phyloP scores from a whole-genome alignment of 352 stramenopile species.

The Halophytophthora batemanensis region DNA sequence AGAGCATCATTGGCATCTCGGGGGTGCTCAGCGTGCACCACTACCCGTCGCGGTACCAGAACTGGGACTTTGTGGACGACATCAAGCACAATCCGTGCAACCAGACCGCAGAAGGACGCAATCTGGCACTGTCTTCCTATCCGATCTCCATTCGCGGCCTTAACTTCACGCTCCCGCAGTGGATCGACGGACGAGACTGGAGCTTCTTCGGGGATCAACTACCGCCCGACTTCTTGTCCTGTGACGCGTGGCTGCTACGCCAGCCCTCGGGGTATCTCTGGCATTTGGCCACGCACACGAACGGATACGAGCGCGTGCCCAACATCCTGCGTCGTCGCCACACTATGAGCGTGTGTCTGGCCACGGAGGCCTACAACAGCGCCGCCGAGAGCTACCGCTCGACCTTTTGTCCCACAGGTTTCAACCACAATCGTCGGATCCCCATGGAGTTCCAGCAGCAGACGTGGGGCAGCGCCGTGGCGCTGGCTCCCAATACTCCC shows the following conservation, averaged over 20 bases:
- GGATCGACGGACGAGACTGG: slow-evolving; percentile 75
- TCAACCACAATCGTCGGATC: slow-evolving; percentile 68
- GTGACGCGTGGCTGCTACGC: slow-evolving; percentile 68
- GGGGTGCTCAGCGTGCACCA: slow-evolving; percentile 73
- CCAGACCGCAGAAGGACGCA: slow-evolving; percentile 23
- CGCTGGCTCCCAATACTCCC: slow-evolving; percentile 23
- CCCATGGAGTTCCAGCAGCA: slow-evolving; percentile 49
- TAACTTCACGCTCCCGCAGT: slow-evolving; percentile 73
- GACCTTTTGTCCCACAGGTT: slow-evolving; percentile 52
- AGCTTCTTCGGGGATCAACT: slow-evolving; percentile 65
- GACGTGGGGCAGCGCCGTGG: slow-evolving; percentile 45
- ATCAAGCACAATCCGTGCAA: slow-evolving; percentile 74
- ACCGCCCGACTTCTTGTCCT: slow-evolving; percentile 63
- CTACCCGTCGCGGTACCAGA: slow-evolving; percentile 81
- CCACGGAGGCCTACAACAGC: slow-evolving; percentile 69
- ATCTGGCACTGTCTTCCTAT: slow-evolving; percentile 63
- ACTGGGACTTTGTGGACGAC: slow-evolving; percentile 86
- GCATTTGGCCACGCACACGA: slow-evolving; percentile 70
- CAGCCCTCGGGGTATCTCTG: slow-evolving; percentile 57
- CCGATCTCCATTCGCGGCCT: slow-evolving; percentile 70
- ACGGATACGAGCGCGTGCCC: slow-evolving; percentile 70
- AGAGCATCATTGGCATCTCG: slow-evolving; percentile 52
- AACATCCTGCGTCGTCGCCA: slow-evolving; percentile 78
- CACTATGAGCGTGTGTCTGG: slow-evolving; percentile 68
- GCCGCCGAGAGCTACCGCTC: slow-evolving; percentile 54